Evolutionary conservation across 2,329 filamentous ascomycete species (phyloP).

Genomic region (Beauveria caledonica): DNA sequence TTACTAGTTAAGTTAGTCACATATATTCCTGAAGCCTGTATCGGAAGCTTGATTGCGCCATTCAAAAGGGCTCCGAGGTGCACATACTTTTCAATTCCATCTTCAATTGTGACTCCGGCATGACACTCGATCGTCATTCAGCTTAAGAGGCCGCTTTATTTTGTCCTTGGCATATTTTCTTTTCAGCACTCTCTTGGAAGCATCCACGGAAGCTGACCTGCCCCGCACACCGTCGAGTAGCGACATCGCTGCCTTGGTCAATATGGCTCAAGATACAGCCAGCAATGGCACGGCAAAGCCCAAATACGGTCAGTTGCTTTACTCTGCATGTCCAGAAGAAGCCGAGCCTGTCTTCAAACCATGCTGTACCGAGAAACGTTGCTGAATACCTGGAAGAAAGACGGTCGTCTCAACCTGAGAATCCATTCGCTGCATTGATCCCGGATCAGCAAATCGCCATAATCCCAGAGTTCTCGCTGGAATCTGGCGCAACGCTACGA

Average conservation of each 20-base stretch:
- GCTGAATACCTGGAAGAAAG: constrained; percentile 62
- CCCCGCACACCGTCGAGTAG: neutral
- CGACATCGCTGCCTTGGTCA: neutral
- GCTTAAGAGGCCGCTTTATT: neutral
- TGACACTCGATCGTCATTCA: neutral
- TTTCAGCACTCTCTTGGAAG: neutral
- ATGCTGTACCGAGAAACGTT: constrained; percentile 29
- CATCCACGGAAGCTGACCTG: neutral
- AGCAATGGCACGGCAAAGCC: constrained; percentile 7
- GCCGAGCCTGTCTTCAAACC: neutral
- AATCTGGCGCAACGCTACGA: constrained; percentile 75
- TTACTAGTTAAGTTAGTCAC: constrained; percentile 4
- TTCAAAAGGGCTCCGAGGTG: neutral
- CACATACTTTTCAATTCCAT: neutral
- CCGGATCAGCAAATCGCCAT: constrained; percentile 81
- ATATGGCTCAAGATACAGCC: constrained; percentile 1
- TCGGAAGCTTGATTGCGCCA: constrained; percentile 9
- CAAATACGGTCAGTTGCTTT: constrained; percentile 11
- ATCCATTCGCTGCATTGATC: constrained; percentile 80
- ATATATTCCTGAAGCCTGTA: constrained; percentile 5
- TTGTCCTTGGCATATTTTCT: neutral
- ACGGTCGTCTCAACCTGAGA: constrained; percentile 68
- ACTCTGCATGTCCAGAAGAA: too few relatives aligned
- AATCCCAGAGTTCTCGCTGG: constrained; percentile 82
- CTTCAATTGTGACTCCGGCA: neutral